Conservation (phyloP, 441 rosid genomes). For the Populus hybrid region DNA sequence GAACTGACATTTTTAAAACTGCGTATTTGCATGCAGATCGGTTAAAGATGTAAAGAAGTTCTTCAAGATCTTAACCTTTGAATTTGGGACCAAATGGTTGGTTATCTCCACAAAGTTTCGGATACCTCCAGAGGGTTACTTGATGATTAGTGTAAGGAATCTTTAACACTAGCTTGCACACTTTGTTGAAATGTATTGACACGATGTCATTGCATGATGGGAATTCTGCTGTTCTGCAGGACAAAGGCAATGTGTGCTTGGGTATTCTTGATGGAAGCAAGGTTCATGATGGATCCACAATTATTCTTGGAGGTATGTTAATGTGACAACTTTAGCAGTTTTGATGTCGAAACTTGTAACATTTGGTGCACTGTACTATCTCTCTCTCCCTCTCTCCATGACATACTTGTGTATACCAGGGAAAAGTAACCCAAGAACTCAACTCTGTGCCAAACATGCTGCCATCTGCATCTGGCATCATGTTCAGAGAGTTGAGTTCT, state of each 20-base stretch:
- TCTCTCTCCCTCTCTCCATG: background rate
- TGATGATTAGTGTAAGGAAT: conserved; percentile 67
- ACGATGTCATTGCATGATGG: conserved; percentile 1
- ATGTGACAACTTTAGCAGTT: no score
- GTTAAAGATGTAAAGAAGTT: conserved; percentile 52
- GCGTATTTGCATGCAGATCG: conserved; percentile 46
- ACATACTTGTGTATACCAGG: no score
- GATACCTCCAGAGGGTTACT: conserved; percentile 80
- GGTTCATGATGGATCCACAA: conserved; percentile 76
- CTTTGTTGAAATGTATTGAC: no score
- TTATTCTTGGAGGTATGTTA: conserved; percentile 77
- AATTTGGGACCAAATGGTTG: conserved; percentile 89
- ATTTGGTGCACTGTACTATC: background rate
- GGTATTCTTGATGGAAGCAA: conserved; percentile 88
- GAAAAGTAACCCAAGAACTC: no score
- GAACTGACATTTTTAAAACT: conserved; percentile 7
- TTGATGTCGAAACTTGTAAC: background rate
- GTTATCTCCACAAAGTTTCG: conserved; percentile 56
- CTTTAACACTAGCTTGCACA: background rate
- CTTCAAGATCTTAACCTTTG: conserved; percentile 79
- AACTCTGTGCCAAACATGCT: no score
- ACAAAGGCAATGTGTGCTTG: conserved; percentile 77
- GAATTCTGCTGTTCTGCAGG: conserved; percentile 40
- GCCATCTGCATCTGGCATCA: background rate
- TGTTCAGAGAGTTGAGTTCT: background rate